These are phyloP conservation scores for Cytospora paraplurivora DNA, from an alignment of 2,329 filamentous ascomycete species.

Conservation along the genomic window DNA sequence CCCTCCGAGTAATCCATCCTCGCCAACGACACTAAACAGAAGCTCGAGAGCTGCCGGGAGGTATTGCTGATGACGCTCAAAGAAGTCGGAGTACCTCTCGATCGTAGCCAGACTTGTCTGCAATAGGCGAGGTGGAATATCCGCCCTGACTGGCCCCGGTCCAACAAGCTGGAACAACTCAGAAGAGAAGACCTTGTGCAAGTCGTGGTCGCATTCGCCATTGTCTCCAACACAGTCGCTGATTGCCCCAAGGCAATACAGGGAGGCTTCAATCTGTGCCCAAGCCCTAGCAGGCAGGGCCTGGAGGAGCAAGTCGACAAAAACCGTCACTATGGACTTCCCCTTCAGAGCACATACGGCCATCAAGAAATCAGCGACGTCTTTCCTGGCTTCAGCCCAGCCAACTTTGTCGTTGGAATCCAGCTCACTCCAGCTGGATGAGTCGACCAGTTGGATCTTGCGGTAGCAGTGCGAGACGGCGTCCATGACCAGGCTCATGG, in stretches of 20 bases:
- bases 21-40: slow-evolving; percentile 68
- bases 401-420: slow-evolving; percentile 67
- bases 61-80: slow-evolving; percentile 67
- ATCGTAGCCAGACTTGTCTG: slow-evolving; percentile 72
- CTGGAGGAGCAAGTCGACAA: slow-evolving; percentile 57
- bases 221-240: slow-evolving; percentile 66
- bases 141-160: slow-evolving; percentile 44
- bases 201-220: slow-evolving; percentile 57
- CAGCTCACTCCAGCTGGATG: slow-evolving; percentile 63
- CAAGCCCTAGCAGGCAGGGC: slow-evolving; percentile 53
- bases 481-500: slow-evolving; percentile 61
- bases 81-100: slow-evolving; percentile 75
- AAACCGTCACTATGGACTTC: slow-evolving; percentile 56
- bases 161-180: slow-evolving; percentile 58
- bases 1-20: slow-evolving; percentile 61
- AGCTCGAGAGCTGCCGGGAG: slow-evolving; percentile 73
- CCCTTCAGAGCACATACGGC: slow-evolving; percentile 67
- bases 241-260: slow-evolving; percentile 66
- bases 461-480: slow-evolving; percentile 67
- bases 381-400: slow-evolving; percentile 73
- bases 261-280: slow-evolving; percentile 62
- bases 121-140: slow-evolving; percentile 63
- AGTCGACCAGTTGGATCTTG: slow-evolving; percentile 69
- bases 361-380: slow-evolving; percentile 77
- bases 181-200: slow-evolving; percentile 64